Evolutionary conservation across 1,139 yeast species (phyloP), one percentile per base, ranked within the genome.

Genomic region (Blastobotrys persicus): DNA sequence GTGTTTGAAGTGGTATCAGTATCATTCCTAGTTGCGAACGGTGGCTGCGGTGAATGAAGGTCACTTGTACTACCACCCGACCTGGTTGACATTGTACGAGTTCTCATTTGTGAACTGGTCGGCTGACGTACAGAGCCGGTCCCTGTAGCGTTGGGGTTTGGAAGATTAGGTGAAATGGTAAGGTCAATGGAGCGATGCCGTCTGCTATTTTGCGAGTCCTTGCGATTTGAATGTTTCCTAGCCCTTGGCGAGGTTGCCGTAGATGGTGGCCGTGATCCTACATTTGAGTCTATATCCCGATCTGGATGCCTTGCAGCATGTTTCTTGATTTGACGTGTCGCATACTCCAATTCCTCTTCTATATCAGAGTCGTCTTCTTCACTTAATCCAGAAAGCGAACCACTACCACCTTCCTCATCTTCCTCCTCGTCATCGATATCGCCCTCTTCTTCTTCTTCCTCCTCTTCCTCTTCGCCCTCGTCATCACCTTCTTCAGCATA

Each of bases 341-440:
- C 70, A 40, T 58, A 56, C 44, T 63, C 54, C 44, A 68, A 46
- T 34, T 67, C 69, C 48, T 67, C 72, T 47, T 67, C 72, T 31
- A 69, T 61, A 45, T 67, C 70, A 43, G 68, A 63, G 45, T 68
- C 71, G 47, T 68, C 72, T 37, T 62, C 62, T 28, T 37, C 41
- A 42, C 61, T 60, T 45, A 56, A 40, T 37, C 59, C 56, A 19
- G 51, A 49, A 44, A 52, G 43, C 6, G 41, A 37, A 18, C 19
- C 28, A 37, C 13, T 14, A 37, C 12, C 41, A 3, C 46, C 48
- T 9, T 40, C 61, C 6, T 44, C 53, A 9, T 47, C 51, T 16
- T 50, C 52, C 16, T 52, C 55, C 7, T 49, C 53, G 14, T 49
- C 54, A 9, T 49, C 51, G 17, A 43, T 53, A n/a, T 50, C 59